Percentiles rank a stretch among this genome's conserved stretches.
Conservation (phyloP, 345 rosid species). For the Microthlaspi erraticum region DNA sequence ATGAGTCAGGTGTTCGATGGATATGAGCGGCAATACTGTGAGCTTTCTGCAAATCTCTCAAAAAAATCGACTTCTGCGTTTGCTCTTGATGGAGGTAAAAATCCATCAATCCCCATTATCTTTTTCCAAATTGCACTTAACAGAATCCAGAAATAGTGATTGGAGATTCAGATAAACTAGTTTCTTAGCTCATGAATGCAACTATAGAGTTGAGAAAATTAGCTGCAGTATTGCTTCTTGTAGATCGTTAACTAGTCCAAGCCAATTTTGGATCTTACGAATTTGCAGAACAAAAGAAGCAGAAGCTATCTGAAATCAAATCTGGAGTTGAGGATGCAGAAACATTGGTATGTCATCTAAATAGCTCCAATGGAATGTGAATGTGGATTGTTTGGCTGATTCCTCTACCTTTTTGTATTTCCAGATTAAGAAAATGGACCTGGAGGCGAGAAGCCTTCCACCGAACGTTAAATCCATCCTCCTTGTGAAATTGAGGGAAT, state of each 20-base stretch:
- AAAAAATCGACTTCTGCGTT: slow-evolving; percentile 54
- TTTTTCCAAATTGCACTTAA: background rate
- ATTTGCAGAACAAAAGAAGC: slow-evolving; percentile 75
- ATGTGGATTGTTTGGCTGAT: background rate
- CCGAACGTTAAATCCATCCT: slow-evolving; percentile 70
- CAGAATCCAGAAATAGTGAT: background rate
- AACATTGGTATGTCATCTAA: slow-evolving; percentile 55
- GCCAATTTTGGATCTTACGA: background rate
- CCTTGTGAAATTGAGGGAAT: slow-evolving; percentile 79
- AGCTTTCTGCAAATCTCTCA: slow-evolving; percentile 59
- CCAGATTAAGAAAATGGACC: slow-evolving; percentile 76
- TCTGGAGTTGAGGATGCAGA: slow-evolving; percentile 74
- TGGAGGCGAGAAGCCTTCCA: slow-evolving; percentile 72
- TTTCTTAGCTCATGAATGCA: too few species aligned
- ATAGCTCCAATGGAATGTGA: background rate
- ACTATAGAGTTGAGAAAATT: too few species aligned
- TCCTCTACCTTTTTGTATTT: background rate
- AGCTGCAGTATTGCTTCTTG: too few species aligned
- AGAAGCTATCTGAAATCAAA: slow-evolving; percentile 69
- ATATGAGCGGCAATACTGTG: slow-evolving; percentile 61
- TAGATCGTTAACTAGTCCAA: too few species aligned
- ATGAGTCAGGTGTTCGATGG: slow-evolving; percentile 63
- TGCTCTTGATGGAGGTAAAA: slow-evolving; percentile 56
- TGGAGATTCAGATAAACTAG: background rate
- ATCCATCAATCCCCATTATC: background rate